Evolutionary conservation across 805 yeast species (phyloP).

Genomic region (Suhomyces sp.): DNA sequence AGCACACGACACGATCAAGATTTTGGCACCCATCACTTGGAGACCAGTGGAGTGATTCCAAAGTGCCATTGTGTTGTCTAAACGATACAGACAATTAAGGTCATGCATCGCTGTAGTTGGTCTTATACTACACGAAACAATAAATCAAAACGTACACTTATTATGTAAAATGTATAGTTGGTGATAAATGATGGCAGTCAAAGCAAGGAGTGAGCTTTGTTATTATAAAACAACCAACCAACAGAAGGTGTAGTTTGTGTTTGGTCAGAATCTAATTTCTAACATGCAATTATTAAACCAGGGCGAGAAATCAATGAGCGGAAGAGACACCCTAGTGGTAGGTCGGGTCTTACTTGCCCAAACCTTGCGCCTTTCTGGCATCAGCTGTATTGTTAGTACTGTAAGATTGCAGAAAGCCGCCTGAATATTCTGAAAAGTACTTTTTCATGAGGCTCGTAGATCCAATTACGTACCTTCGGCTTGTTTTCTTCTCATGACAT

Average conservation of each 20-base stretch:
- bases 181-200: not conserved
- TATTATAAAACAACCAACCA: conserved; percentile 1
- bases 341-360: conserved; percentile 19
- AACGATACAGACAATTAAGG: not conserved
- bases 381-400: conserved; percentile 38
- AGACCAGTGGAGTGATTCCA: not conserved
- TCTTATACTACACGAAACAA: not conserved
- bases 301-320: not conserved
- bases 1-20: not conserved
- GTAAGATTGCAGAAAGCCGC: not conserved
- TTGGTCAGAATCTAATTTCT: not conserved
- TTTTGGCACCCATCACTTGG: not conserved
- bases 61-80: not conserved
- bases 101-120: not conserved
- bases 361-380: conserved; percentile 38
- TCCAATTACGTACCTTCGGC: conserved; percentile 57
- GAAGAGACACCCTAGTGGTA: not conserved
- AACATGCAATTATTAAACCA: not conserved
- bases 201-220: conserved; percentile 1
- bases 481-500: conserved; percentile 84
- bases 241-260: not conserved
- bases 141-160: not conserved
- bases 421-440: too few species aligned
- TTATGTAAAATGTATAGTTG: not conserved
- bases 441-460: not conserved